Percentiles rank a stretch among this genome's conserved stretches.
phyloP scores from a whole-genome alignment of 371 early-diverging fungal genomes.

The Globomyces sp. region DNA sequence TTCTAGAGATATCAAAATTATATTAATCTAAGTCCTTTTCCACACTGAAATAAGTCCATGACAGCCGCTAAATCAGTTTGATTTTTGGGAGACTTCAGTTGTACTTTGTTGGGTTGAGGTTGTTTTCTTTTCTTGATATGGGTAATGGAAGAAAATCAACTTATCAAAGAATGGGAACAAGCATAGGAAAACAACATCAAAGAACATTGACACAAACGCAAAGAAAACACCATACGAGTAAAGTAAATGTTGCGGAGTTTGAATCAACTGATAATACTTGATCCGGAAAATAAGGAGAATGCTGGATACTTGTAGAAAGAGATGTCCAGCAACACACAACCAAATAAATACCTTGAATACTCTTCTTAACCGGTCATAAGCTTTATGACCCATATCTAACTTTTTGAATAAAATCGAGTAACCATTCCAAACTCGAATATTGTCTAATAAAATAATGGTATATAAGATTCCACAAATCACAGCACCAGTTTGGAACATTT shows the following conservation, averaged over 20 bases:
- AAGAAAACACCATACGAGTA: slow-evolving; percentile 1
- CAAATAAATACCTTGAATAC: slow-evolving; percentile 1
- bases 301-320: not conserved
- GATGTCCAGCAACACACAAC: slow-evolving; percentile 3
- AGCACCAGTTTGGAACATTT: not conserved
- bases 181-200: not conserved
- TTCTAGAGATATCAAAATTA: too few relatives aligned
- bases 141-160: slow-evolving; percentile 9
- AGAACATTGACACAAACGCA: not conserved
- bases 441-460: slow-evolving; percentile 6
- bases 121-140: not conserved
- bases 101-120: too few relatives aligned
- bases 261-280: slow-evolving; percentile 2
- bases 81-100: too few relatives aligned
- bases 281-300: slow-evolving; percentile 3
- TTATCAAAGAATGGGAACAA: slow-evolving; percentile 3
- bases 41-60: too few relatives aligned
- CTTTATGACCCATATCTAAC: not conserved
- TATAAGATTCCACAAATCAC: not conserved
- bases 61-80: too few relatives aligned
- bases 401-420: slow-evolving; percentile 6
- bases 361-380: not conserved
- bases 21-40: too few relatives aligned
- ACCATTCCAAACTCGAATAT: slow-evolving; percentile 5
- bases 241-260: not conserved